Evolutionary conservation across 192 early-diverging fungal genomes (phyloP), one percentile per base, ranked within the genome.

Genomic region (Backusella tarrabulga): DNA sequence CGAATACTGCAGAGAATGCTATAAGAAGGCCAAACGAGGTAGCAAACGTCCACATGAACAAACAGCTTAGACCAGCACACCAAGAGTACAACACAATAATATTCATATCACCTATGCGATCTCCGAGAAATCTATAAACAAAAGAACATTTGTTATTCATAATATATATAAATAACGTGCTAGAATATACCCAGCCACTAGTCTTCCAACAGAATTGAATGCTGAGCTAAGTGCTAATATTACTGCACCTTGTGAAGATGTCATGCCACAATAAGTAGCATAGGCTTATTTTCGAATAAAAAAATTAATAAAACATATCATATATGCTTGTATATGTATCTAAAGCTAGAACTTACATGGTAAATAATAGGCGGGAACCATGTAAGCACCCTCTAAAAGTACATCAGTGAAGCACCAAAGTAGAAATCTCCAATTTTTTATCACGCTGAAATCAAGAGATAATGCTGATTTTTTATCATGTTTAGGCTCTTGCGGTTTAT

Each of bases 1-100:
- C 74, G 67, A 68, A 75, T 6, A 75, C 69, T 71, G 35, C 67
- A 23, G 67, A 78, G 56, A 54, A 76, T 32, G 44, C 74, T 34
- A 76, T 76, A 77, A 42, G 79, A 32, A 32, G 54, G 44, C 52
- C 79, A 77, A 69, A 78, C 60, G 35, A 79, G 34, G 38, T 75
- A 8, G 79, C 83, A 76, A 78, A 81, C 3, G 69, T 67, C 83
- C 83, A 84, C n/a, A 84, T 67, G 17, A 78, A 29, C 1, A 78
- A 56, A 56, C 44, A 67, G 21, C 52, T 60, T 21, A 76, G 15
- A 7, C 79, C 83, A 52, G 76, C 67, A 5, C 78, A 52, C 9
- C 78, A 19, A 32, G 76, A 76, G 36, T 77, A 77, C n/a, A 81
- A 17, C 9, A 84, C 71, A 35, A 73, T 76, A 42, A 71, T 76